Evolutionary conservation across 2,329 filamentous ascomycete genomes (phyloP), one percentile per base, ranked within the genome.

Genomic region (Phaeosphaeria sp.): DNA sequence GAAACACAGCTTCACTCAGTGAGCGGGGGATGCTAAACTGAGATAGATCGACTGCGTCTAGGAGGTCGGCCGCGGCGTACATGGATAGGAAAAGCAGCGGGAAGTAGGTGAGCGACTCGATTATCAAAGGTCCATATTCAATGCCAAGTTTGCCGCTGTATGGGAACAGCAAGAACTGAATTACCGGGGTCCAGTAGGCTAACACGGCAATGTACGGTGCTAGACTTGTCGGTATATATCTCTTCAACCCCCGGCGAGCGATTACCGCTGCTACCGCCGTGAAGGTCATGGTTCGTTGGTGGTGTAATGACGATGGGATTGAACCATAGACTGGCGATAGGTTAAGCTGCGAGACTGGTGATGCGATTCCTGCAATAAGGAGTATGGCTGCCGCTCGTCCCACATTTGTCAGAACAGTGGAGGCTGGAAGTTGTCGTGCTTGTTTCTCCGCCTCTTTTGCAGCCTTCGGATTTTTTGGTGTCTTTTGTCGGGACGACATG

Each of bases 251-350:
- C 48, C 89, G 73, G 71, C 90, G 91, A 23, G 84, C 83, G 9
- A 90, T 84, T 85, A 91, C 91, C 33, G 92, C 92, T 17, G 88
- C 76, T 60, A 93, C 89, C 59, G 88, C 87, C 25, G 87, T 88
- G 3, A 85, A 80, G 66, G 87, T 87, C 61, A 92, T 59, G 88
- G 83, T 72, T 85, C 73, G 85, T 51, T 83, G 79, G 74, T 97
- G 94, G 75, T 89, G 90, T 64, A 89, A 82, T 1, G 86, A 84
- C 0, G 92, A 83, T 1, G 94, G 91, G 39, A 96, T 91, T 17
- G 89, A 88, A 52, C 95, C 95, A 77, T 96, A 98, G 11, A 96
- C 90, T 1, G 95, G 95, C 20, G 92, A 91, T 33, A 98, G 82
- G 41, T 86, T 89, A 61, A 93, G 82, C 72, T 92, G 87, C 0